These are phyloP conservation scores for Crithidia fasciculata DNA, from an alignment of 208 protist species.

Conservation along the genomic window DNA sequence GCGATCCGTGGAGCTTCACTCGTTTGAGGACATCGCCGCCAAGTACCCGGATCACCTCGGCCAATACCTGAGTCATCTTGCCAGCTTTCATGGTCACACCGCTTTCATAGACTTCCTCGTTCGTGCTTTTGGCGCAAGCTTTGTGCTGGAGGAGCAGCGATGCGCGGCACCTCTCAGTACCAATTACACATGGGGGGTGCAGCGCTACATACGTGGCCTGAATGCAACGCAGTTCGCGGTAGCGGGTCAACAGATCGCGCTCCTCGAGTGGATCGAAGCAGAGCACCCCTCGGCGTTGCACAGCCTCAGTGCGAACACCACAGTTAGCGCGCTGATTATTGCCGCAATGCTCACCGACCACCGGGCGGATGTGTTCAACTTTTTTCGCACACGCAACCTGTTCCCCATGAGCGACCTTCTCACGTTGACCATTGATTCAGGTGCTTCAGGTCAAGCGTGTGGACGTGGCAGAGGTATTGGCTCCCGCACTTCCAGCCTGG, in stretches of 20 bases:
- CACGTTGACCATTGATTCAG: neutral
- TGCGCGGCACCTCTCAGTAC: neutral
- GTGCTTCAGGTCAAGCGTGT: neutral
- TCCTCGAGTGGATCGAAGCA: constrained; percentile 50
- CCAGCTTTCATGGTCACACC: constrained; percentile 30
- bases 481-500: neutral
- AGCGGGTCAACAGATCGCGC: constrained; percentile 34
- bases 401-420: neutral
- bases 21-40: constrained; percentile 41
- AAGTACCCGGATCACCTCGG: constrained; percentile 40
- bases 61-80: constrained; percentile 47
- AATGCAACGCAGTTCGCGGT: constrained; percentile 43
- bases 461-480: neutral
- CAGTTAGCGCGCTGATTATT: constrained; percentile 11
- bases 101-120: constrained; percentile 34
- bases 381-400: constrained; percentile 34
- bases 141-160: constrained; percentile 36
- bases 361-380: constrained; percentile 31
- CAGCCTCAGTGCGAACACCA: neutral
- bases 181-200: constrained; percentile 6
- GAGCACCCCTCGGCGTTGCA: constrained; percentile 26
- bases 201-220: constrained; percentile 21
- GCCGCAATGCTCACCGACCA: constrained; percentile 34
- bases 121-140: constrained; percentile 19
- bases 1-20: neutral